Evolutionary conservation across 2,329 filamentous ascomycete species (phyloP).

Genomic region (Colletotrichum tofieldiae): DNA sequence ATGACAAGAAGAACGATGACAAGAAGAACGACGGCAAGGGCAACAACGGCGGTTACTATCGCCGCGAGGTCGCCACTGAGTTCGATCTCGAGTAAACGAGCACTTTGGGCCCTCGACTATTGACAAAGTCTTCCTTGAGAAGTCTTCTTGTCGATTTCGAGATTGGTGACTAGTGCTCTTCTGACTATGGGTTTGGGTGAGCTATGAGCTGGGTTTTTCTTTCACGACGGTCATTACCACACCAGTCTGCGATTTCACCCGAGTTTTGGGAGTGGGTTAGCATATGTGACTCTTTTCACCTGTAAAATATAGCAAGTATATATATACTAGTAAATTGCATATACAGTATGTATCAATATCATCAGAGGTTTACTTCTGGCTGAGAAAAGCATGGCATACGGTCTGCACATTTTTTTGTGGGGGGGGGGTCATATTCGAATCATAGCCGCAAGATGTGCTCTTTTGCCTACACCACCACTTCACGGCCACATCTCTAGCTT

Average conservation of each 20-base stretch:
- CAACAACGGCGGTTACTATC: not conserved
- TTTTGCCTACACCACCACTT: no score
- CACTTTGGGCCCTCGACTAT: not conserved
- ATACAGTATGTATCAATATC: not conserved
- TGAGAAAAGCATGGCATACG: not conserved
- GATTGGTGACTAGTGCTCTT: not conserved
- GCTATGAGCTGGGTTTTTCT: not conserved
- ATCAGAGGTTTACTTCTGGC: not conserved
- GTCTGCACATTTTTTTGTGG: no score
- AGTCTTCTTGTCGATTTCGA: not conserved
- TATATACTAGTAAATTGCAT: not conserved
- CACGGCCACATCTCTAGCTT: no score
- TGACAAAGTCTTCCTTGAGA: not conserved
- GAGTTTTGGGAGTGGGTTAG: no score
- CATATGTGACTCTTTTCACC: not conserved
- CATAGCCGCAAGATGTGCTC: no score
- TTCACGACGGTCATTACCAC: not conserved
- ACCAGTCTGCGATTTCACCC: not conserved
- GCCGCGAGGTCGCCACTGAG: not conserved
- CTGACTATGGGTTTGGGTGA: not conserved
- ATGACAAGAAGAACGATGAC: not conserved
- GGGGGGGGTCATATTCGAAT: rapidly evolving
- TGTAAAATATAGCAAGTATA: not conserved
- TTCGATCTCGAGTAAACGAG: not conserved
- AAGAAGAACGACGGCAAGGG: slow-evolving; percentile 7